Conservation (phyloP, 495 filamentous ascomycete species). For the Podospora pseudoanserina region DNA sequence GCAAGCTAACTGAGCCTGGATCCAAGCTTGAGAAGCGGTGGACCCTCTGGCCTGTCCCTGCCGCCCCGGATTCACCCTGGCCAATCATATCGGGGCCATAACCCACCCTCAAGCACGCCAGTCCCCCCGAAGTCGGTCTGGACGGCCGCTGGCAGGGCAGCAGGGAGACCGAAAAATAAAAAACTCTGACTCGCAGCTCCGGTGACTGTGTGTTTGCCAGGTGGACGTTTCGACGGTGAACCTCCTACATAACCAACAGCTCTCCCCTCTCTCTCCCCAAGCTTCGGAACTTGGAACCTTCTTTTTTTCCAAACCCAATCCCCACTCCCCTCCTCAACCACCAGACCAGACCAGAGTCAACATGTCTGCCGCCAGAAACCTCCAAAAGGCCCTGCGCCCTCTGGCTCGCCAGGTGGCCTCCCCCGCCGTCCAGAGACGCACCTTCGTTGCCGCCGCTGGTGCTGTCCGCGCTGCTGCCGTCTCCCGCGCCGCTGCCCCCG, state of each 20-base stretch:
- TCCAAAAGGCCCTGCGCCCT: conserved; percentile 76
- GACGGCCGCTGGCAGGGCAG: conserved; percentile 15
- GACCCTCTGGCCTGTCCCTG: conserved; percentile 1
- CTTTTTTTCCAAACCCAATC: conserved; percentile 21
- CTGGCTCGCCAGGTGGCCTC: conserved; percentile 69
- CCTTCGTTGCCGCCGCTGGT: conserved; percentile 65
- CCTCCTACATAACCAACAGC: conserved; percentile 2
- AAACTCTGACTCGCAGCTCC: conserved; percentile 28
- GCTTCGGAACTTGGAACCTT: conserved; percentile 14
- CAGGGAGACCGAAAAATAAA: conserved; percentile 23
- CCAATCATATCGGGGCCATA: conserved; percentile 20
- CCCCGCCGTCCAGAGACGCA: conserved; percentile 63
- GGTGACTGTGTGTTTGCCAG: conserved; percentile 15
- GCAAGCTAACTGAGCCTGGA: neutral
- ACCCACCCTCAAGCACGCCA: conserved; percentile 20
- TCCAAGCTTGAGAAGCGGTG: conserved; percentile 3
- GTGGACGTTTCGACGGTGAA: conserved; percentile 24
- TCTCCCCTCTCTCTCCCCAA: neutral
- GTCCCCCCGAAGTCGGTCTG: conserved; percentile 32
- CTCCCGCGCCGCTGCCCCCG: conserved; percentile 46
- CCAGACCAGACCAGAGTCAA: conserved; percentile 31
- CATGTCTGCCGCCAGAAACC: conserved; percentile 78
- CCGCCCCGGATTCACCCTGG: conserved; percentile 19
- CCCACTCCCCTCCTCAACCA: conserved; percentile 19
- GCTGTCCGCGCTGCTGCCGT: conserved; percentile 53